Percentiles rank a stretch among this genome's conserved stretches.
Evolutionary conservation across 495 filamentous ascomycete species (phyloP).

Genomic region (Aspergillus conjunctus): DNA sequence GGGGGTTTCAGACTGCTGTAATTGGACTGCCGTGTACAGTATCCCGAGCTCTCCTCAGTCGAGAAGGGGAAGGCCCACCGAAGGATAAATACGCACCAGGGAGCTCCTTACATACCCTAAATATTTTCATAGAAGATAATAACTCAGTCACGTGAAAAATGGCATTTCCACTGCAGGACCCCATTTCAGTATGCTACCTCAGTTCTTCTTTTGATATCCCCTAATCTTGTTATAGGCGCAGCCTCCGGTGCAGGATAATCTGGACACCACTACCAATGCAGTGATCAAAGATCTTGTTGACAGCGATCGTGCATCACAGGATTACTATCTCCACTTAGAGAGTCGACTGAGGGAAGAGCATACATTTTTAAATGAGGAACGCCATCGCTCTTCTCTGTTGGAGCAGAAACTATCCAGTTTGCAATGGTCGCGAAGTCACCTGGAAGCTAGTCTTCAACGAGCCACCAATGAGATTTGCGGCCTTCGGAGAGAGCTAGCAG

Average conservation of each 20-base stretch:
- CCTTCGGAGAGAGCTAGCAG: slow-evolving; percentile 3
- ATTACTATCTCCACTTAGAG: slow-evolving; percentile 9
- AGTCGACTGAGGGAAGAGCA: slow-evolving; percentile 6
- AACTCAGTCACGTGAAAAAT: too few species aligned
- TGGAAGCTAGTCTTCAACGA: neutral
- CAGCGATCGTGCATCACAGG: neutral
- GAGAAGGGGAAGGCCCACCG: too few species aligned
- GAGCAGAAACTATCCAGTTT: slow-evolving; percentile 3
- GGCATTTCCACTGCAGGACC: too few species aligned
- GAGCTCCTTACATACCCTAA: too few species aligned
- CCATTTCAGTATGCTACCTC: neutral
- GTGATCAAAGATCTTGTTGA: slow-evolving; percentile 12
- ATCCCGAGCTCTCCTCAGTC: too few species aligned
- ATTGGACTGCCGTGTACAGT: too few species aligned
- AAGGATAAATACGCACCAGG: too few species aligned
- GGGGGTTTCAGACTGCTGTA: too few species aligned
- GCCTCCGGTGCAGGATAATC: neutral
- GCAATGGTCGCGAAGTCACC: slow-evolving; percentile 9
- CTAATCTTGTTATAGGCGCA: neutral
- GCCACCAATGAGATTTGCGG: neutral
- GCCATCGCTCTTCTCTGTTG: neutral
- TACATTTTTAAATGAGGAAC: slow-evolving; percentile 1
- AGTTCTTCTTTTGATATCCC: too few species aligned
- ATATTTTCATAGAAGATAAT: too few species aligned
- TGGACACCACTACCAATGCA: neutral